Evolutionary conservation across 148 eudicot genomes (phyloP).

Genomic region (Suaeda aralocaspica): DNA sequence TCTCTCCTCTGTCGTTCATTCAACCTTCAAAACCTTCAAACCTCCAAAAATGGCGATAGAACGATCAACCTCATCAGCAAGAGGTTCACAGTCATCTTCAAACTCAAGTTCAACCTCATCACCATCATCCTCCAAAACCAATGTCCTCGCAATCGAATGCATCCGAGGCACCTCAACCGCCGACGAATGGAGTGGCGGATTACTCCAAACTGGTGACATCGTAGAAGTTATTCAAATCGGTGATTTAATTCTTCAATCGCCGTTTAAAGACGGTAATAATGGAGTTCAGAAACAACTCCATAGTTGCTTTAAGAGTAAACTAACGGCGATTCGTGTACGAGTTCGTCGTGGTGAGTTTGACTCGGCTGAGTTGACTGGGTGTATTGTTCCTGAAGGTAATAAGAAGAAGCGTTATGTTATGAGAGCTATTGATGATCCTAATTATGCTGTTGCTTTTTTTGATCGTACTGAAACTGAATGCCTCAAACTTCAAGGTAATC

Average conservation of each 20-base stretch:
- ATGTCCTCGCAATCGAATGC: conserved; percentile 69
- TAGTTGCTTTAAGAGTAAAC: conserved; percentile 46
- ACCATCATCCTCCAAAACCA: conserved; percentile 4
- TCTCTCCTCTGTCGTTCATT: not conserved
- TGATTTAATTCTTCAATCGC: conserved; percentile 29
- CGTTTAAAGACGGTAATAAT: conserved; percentile 60
- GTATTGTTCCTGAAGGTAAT: conserved; percentile 60
- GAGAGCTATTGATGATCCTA: conserved; percentile 70
- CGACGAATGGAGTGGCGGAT: conserved; percentile 80
- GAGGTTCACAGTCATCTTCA: conserved; percentile 11
- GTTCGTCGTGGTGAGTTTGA: conserved; percentile 52
- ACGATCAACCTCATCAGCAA: conserved; percentile 12
- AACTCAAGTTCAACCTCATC: not conserved
- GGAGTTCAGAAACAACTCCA: conserved; percentile 68
- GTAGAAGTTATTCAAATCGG: conserved; percentile 63
- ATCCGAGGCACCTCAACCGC: conserved; percentile 61
- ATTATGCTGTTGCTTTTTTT: conserved; percentile 65
- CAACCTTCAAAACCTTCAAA: not conserved
- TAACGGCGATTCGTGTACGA: conserved; percentile 49
- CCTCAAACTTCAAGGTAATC: conserved; percentile 61
- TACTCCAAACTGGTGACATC: conserved; percentile 76
- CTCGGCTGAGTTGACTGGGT: conserved; percentile 60
- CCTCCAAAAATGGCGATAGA: not conserved
- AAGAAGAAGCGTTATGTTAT: conserved; percentile 62
- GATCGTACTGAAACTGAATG: conserved; percentile 79